Conservation (phyloP, 805 yeast genomes). For the Priceomyces carsonii region DNA sequence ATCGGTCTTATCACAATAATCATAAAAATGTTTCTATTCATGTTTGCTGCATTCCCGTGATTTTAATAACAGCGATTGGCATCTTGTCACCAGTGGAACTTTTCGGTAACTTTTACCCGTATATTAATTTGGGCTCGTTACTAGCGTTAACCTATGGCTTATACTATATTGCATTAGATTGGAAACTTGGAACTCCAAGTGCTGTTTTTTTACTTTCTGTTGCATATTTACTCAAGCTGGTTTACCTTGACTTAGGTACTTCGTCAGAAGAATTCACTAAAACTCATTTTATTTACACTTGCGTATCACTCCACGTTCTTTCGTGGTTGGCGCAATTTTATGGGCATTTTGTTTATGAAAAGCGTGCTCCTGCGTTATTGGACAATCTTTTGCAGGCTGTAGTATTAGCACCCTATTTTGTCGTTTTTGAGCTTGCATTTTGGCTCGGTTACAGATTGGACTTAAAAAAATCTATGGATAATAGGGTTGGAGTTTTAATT, state of each 20-base stretch:
- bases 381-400: slow-evolving; percentile 84
- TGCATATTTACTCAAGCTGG: slow-evolving; percentile 21
- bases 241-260: slow-evolving; percentile 16
- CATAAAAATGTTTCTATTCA: slow-evolving; percentile 75
- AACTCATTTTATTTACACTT: slow-evolving; percentile 23
- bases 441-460: slow-evolving; percentile 60
- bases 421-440: slow-evolving; percentile 74
- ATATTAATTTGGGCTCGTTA: slow-evolving; percentile 48
- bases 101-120: slow-evolving; percentile 19
- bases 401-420: slow-evolving; percentile 90
- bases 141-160: slow-evolving; percentile 49
- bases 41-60: slow-evolving; percentile 75
- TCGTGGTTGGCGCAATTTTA: slow-evolving; percentile 85
- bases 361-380: slow-evolving; percentile 80
- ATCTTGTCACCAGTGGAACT: slow-evolving; percentile 29
- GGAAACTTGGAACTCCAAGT: slow-evolving; percentile 36
- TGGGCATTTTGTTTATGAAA: slow-evolving; percentile 84
- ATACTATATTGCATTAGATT: slow-evolving; percentile 63
- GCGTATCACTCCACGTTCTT: slow-evolving; percentile 45
- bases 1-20: slow-evolving; percentile 51
- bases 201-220: slow-evolving; percentile 21
- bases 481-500: slow-evolving; percentile 41
- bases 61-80: slow-evolving; percentile 56
- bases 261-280: slow-evolving; percentile 8
- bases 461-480: slow-evolving; percentile 51